Base-by-base conservation (phyloP, 768 basidiomycete genomes). In the Kwoniella shandongensis region DNA sequence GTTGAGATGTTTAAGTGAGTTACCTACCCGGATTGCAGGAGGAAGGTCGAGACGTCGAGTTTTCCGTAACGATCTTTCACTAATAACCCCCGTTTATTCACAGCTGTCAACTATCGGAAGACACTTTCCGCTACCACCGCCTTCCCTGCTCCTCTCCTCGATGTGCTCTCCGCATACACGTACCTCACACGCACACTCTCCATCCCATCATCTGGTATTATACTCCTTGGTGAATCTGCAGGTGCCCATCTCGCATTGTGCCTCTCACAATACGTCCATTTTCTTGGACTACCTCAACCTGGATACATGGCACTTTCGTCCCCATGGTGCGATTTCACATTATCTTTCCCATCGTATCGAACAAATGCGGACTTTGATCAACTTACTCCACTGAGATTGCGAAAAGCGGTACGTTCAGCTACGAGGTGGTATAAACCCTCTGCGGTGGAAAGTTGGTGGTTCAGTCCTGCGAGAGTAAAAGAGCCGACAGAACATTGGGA, bases 111-210 rank as follows among this genome's bases (percentile, higher is more conserved):
- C 75, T 91, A 91, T 73, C 85, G 88, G 4, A 81, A 86, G 41
- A 83, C 84, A 36, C 76, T 83, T 5, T 70, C 76, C 12, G 70
- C 78, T 12, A 76, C 75, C 4, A 79, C 85, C 25, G 81, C 87
- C 5, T 91, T 90, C 78, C 88, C 88, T 0, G 79, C 86, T 0
- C 86, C 86, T 17, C 79, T 91, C 0, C 75, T 90, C 17, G 88
- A 91, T 67, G 84, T 83, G 2, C 75, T 89, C 8, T 81, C 86
- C 1, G 88, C 85, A 7, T 91, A 89, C 73, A 76, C 81, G 44
- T 86, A 89, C 72, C 84, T 89, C 20, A 79, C 86, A 35, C 51
- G 61, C 2, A 65, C 58, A 8, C 77, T 86, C 25, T 82, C 83
- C 0, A 85, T 88, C 69, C 61, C 78, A 1, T 82, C 87, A 0